These are phyloP conservation scores for Diplodia intermedia DNA, from an alignment of 2,329 filamentous ascomycete species.

Conservation along the genomic window DNA sequence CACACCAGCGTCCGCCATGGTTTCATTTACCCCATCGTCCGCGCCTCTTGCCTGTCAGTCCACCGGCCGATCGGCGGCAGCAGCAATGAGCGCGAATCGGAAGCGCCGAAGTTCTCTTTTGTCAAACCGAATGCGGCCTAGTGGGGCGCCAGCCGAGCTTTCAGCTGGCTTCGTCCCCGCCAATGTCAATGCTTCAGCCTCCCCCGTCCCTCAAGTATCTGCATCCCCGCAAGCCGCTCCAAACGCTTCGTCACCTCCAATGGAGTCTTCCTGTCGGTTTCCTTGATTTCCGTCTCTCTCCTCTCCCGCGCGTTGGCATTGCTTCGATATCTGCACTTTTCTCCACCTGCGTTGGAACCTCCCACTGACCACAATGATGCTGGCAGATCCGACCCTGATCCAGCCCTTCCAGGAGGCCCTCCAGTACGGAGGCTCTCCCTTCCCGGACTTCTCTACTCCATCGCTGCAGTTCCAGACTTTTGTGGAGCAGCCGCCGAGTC, in stretches of 20 bases:
- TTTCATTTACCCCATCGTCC: slow-evolving; percentile 35
- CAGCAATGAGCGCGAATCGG: slow-evolving; percentile 17
- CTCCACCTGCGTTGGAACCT: slow-evolving; percentile 15
- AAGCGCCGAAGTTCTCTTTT: slow-evolving; percentile 40
- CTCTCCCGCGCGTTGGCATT: slow-evolving; percentile 6
- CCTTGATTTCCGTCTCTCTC: slow-evolving; percentile 38
- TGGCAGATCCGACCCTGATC: slow-evolving; percentile 64
- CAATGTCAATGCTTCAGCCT: slow-evolving; percentile 34
- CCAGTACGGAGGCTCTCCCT: slow-evolving; percentile 52
- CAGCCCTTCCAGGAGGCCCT: slow-evolving; percentile 56
- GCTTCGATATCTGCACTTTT: slow-evolving; percentile 29
- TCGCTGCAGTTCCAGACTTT: slow-evolving; percentile 50
- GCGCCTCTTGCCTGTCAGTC: slow-evolving; percentile 35
- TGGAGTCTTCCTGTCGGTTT: slow-evolving; percentile 53
- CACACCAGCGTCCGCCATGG: slow-evolving; percentile 52
- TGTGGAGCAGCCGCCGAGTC: slow-evolving; percentile 64
- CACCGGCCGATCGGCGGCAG: slow-evolving; percentile 28
- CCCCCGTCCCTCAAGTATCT: slow-evolving; percentile 35
- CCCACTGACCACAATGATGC: slow-evolving; percentile 16
- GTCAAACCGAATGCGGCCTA: slow-evolving; percentile 40
- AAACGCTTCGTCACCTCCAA: slow-evolving; percentile 34
- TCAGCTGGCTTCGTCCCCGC: slow-evolving; percentile 35
- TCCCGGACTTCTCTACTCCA: slow-evolving; percentile 50
- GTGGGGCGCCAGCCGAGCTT: slow-evolving; percentile 32
- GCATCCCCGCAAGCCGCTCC: slow-evolving; percentile 37